Conservation (phyloP, 495 filamentous ascomycete species). For the Tetracladium setigerum region DNA sequence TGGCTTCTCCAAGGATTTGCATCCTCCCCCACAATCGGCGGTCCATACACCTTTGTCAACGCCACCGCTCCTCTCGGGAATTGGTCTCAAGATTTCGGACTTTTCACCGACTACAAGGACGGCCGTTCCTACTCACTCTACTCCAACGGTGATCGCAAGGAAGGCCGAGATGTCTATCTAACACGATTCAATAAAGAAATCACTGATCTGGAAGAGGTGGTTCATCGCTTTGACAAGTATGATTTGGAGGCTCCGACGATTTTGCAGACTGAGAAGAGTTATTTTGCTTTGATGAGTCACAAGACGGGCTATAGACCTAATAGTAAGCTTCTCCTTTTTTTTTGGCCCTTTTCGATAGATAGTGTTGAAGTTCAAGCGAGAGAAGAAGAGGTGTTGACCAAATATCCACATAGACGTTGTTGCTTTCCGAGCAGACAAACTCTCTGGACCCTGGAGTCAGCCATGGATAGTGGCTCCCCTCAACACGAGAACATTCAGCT, state of each 20-base stretch:
- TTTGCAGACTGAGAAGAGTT: constrained; percentile 34
- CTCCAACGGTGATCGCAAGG: constrained; percentile 33
- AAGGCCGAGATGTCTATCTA: constrained; percentile 35
- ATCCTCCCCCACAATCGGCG: constrained; percentile 27
- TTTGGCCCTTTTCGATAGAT: too few species aligned
- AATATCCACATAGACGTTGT: constrained; percentile 32
- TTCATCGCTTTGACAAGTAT: constrained; percentile 36
- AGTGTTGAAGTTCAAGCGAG: not conserved
- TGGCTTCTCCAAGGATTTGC: constrained; percentile 36
- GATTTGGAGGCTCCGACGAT: constrained; percentile 39
- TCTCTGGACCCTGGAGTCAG: constrained; percentile 44
- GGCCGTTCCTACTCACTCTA: constrained; percentile 33
- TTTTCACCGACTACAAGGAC: constrained; percentile 37
- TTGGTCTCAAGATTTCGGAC: constrained; percentile 40
- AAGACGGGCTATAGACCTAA: constrained; percentile 41
- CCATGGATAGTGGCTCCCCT: constrained; percentile 38
- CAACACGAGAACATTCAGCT: constrained; percentile 43
- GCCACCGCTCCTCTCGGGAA: constrained; percentile 36
- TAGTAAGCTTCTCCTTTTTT: constrained; percentile 20
- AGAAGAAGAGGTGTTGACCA: not conserved
- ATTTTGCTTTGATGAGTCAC: constrained; percentile 38
- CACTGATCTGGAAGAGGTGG: constrained; percentile 27
- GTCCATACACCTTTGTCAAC: constrained; percentile 32
- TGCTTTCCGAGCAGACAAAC: constrained; percentile 35
- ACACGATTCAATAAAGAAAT: constrained; percentile 31